A percentile compares a stretch with the other conserved stretches of the same genome.
These are phyloP conservation scores for Trypanosoma platydactyli DNA, from an alignment of 208 protist genomes.

Conservation along the genomic window DNA sequence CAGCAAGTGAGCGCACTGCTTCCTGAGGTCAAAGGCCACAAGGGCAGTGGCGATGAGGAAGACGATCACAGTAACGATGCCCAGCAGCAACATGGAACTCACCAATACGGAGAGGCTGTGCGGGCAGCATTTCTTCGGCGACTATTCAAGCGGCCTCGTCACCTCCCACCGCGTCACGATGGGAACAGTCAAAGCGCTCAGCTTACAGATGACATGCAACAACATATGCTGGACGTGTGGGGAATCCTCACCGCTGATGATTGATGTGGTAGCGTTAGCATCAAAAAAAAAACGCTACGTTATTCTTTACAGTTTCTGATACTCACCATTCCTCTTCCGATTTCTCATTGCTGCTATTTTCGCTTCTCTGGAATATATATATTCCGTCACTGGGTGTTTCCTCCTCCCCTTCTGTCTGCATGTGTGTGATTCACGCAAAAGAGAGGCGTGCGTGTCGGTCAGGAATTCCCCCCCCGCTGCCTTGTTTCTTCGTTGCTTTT, in stretches of 20 bases:
- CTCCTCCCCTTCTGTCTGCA: not conserved
- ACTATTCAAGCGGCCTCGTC: no score
- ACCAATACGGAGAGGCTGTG: constrained; percentile 1
- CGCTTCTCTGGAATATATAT: not conserved
- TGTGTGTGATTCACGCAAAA: not conserved
- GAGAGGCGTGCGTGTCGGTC: no score
- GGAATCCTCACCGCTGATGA: not conserved
- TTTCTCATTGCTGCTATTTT: constrained; percentile 1
- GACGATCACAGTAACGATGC: no score
- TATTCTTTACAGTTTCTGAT: no score
- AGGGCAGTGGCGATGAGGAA: not conserved
- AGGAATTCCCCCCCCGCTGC: no score
- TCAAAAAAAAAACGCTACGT: no score
- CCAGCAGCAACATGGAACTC: not conserved
- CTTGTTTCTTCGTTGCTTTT: no score
- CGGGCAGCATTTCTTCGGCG: not conserved
- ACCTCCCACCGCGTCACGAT: not conserved
- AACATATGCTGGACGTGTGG: constrained; percentile 13
- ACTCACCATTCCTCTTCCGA: no score
- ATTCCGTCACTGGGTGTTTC: constrained; percentile 7
- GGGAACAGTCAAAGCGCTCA: not conserved
- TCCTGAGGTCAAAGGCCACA: no score
- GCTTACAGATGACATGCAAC: not conserved
- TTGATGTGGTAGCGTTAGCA: not conserved
- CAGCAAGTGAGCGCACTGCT: not conserved